These are phyloP conservation scores for Hordeum vulgare DNA, from an alignment of 176 grass and related monocot genomes.

Conservation along the genomic window DNA sequence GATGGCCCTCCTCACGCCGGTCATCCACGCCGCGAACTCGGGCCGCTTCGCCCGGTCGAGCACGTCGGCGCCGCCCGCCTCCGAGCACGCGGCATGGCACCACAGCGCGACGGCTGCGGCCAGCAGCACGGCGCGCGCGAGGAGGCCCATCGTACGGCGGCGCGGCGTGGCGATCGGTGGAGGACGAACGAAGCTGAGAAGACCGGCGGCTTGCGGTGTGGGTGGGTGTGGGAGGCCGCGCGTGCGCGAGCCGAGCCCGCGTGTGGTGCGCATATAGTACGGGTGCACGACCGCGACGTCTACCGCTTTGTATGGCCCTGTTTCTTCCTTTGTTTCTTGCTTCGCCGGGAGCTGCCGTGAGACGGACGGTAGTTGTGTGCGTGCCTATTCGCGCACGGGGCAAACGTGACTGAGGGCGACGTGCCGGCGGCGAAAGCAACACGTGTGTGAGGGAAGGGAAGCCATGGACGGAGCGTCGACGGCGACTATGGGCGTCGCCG, in stretches of 20 bases:
- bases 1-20: constrained; percentile 44
- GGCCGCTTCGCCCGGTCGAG: constrained; percentile 18
- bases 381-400: background rate
- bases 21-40: constrained; percentile 59
- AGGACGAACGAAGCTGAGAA: background rate
- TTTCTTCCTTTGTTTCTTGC: background rate
- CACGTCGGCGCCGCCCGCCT: background rate
- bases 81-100: background rate
- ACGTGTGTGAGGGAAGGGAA: background rate
- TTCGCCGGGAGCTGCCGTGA: background rate
- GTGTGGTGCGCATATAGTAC: constrained; percentile 18
- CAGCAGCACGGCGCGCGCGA: background rate
- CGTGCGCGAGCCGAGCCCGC: background rate
- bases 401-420: background rate
- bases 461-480: background rate
- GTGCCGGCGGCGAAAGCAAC: background rate
- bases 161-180: background rate
- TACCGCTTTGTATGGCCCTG: constrained; percentile 1
- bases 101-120: background rate
- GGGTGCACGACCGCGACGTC: background rate
- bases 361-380: background rate
- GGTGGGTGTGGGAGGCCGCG: background rate
- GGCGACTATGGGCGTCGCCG: background rate
- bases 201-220: background rate
- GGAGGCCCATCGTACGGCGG: background rate